A percentile compares a stretch with the other conserved stretches of the same genome.
phyloP scores from a whole-genome alignment of 768 basidiomycete genomes.

The Galerina marginata region DNA sequence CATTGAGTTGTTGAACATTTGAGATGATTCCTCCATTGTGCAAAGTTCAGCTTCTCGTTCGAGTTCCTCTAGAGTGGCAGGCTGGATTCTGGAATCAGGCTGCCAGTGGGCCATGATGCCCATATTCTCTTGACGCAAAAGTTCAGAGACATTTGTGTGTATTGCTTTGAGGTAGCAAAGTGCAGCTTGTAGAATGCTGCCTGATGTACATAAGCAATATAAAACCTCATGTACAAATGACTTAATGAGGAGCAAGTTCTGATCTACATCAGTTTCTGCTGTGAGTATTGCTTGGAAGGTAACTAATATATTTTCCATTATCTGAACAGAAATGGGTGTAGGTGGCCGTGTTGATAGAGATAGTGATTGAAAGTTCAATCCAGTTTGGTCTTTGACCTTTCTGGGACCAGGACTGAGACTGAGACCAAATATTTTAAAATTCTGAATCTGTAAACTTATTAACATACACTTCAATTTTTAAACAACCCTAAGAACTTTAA shows the following conservation, averaged over 20 bases:
- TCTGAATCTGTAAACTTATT: too few relatives aligned
- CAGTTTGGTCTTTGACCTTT: too few relatives aligned
- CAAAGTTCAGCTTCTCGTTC: conserved; percentile 43
- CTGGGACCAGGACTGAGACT: too few relatives aligned
- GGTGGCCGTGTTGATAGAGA: neutral
- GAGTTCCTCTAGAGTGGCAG: conserved; percentile 49
- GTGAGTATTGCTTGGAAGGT: conserved; percentile 2
- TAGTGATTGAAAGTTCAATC: too few relatives aligned
- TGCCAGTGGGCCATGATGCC: conserved; percentile 48
- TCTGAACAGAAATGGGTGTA: conserved; percentile 5
- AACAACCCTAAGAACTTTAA: too few relatives aligned
- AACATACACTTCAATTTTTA: too few relatives aligned
- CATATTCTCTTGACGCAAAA: conserved; percentile 55
- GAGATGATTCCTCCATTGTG: conserved; percentile 16
- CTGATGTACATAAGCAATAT: conserved; percentile 83
- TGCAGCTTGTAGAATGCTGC: conserved; percentile 42
- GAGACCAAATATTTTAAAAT: too few relatives aligned
- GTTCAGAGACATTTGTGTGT: conserved; percentile 70
- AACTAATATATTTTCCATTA: conserved; percentile 11
- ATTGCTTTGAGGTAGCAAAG: conserved; percentile 83
- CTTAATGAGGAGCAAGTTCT: conserved; percentile 62
- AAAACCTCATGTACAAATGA: conserved; percentile 90
- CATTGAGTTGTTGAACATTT: conserved; percentile 32
- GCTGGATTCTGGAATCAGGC: conserved; percentile 47
- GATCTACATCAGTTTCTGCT: conserved; percentile 29